These are phyloP conservation scores for Shiraia sp. DNA, from an alignment of 2,329 filamentous ascomycete species.

Conservation along the genomic window DNA sequence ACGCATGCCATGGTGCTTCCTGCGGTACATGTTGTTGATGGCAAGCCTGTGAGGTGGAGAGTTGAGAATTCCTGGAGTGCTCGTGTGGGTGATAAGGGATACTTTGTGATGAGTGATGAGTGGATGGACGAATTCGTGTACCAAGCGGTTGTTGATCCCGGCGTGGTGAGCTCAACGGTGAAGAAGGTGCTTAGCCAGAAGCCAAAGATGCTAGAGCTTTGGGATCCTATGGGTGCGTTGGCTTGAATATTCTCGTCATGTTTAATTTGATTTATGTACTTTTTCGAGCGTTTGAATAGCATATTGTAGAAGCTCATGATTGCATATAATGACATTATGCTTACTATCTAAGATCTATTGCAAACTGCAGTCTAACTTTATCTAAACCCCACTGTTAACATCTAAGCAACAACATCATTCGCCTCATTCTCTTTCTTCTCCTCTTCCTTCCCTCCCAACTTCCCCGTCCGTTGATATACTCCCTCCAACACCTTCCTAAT, in stretches of 20 bases:
- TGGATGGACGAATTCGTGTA: conserved; percentile 72
- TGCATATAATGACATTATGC: background rate
- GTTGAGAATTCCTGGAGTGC: conserved; percentile 87
- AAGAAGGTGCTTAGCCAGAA: conserved; percentile 71
- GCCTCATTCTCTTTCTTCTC: conserved; percentile 54
- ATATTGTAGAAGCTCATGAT: background rate
- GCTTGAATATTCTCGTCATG: conserved; percentile 45
- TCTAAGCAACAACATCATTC: conserved; percentile 55
- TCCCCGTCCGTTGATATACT: conserved; percentile 47
- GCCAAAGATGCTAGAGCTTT: conserved; percentile 65
- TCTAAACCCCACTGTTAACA: no score
- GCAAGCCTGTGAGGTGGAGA: conserved; percentile 74
- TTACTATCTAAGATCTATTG: background rate
- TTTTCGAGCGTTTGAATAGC: background rate
- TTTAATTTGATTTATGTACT: background rate
- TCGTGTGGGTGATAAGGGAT: conserved; percentile 72
- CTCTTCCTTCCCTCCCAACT: conserved; percentile 43
- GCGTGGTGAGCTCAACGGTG: conserved; percentile 62
- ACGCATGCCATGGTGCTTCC: conserved; percentile 93
- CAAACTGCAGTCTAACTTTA: no score
- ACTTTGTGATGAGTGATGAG: conserved; percentile 85
- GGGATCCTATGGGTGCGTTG: conserved; percentile 80
- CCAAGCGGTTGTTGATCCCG: conserved; percentile 81
- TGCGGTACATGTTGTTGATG: conserved; percentile 74
- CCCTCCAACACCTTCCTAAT: conserved; percentile 59